Evolutionary conservation across 352 stramenopile genomes (phyloP), one percentile per base, ranked within the genome.

Genomic region (Phytophthora rubi): DNA sequence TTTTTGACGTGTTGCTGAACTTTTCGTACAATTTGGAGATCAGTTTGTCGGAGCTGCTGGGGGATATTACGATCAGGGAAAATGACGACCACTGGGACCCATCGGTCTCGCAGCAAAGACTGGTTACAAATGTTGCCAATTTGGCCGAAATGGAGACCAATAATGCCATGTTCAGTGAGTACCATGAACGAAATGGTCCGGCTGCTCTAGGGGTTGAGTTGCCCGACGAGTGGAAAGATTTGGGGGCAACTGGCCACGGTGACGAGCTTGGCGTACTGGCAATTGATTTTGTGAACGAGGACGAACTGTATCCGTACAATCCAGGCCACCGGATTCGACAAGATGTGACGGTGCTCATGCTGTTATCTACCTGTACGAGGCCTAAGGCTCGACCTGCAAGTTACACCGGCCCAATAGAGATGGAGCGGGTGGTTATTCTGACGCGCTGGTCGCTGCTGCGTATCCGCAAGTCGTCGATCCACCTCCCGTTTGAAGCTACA

Each of bases 21-120:
- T 89, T 86, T 45, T 70, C 70, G 49, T 75, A 80, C 47, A 84
- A 83, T 66, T 69, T 89, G 60, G 79, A 86, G 65, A 86, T 86
- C 42, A 83, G 75, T 69, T 70, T 86, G 44, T 81, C 76, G 6
- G 79, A 83, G 32, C 63, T 73, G 2, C 45, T 86, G 39, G 79
- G 79, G 28, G 79, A 83, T 57, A 82, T 86, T 45, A 86, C 79
- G 26, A 81, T 86, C 62, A 67, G 73, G 49, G 79, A 83, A 30
- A 79, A 86, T 49, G 79, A 86, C 58, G 79, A 86, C 59, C 63
- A 77, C 44, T 79, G 67, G 70, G 70, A 77, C 45, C 67, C 71
- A 9, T 80, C 72, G 2, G 58, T 86, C 18, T 71, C 76, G 15
- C 76, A 86, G 53, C 73, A 82, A 59, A 62, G 62, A 39, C 59